Evolutionary conservation across 129 eudicot species (phyloP).

Genomic region (Lonicera japonica): DNA sequence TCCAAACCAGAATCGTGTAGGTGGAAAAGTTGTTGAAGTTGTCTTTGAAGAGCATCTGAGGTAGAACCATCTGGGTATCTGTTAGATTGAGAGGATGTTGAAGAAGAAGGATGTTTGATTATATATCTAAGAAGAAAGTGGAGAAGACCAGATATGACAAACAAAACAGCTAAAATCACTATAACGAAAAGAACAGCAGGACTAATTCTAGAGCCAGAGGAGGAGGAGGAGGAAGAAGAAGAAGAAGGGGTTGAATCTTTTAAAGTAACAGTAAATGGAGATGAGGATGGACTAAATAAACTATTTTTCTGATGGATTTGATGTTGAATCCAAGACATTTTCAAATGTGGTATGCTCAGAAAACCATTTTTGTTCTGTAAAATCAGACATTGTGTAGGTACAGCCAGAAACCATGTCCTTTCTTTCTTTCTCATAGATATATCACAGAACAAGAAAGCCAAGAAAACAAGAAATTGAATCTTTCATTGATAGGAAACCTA

Average conservation of each 20-base stretch:
- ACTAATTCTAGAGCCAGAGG: slow-evolving; percentile 60
- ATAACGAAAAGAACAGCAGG: slow-evolving; percentile 80
- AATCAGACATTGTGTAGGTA: slow-evolving; percentile 27
- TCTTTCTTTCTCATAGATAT: no score
- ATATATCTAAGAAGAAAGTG: slow-evolving; percentile 79
- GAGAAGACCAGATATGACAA: slow-evolving; percentile 84
- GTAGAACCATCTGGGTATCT: slow-evolving; percentile 55
- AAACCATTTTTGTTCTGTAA: slow-evolving; percentile 26
- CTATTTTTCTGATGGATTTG: slow-evolving; percentile 48
- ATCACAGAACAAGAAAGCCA: slow-evolving; percentile 11
- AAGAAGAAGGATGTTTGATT: slow-evolving; percentile 50
- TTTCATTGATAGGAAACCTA: slow-evolving; percentile 15
- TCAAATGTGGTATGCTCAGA: slow-evolving; percentile 58
- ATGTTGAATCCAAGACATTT: slow-evolving; percentile 62
- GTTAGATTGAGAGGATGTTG: slow-evolving; percentile 35
- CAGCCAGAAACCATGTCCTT: no score
- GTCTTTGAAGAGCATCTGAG: slow-evolving; percentile 75
- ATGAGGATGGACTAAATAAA: slow-evolving; percentile 23
- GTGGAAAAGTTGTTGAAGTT: slow-evolving; percentile 77
- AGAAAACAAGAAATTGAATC: not conserved
- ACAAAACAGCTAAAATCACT: slow-evolving; percentile 74
- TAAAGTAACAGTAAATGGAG: slow-evolving; percentile 32
- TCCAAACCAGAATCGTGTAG: slow-evolving; percentile 84
- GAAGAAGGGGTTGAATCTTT: slow-evolving; percentile 18
- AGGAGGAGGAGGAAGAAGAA: slow-evolving; percentile 31